Evolutionary conservation across 2,329 filamentous ascomycete species (phyloP), one percentile per base, ranked within the genome.

Genomic region (Colletotrichum acutatum): DNA sequence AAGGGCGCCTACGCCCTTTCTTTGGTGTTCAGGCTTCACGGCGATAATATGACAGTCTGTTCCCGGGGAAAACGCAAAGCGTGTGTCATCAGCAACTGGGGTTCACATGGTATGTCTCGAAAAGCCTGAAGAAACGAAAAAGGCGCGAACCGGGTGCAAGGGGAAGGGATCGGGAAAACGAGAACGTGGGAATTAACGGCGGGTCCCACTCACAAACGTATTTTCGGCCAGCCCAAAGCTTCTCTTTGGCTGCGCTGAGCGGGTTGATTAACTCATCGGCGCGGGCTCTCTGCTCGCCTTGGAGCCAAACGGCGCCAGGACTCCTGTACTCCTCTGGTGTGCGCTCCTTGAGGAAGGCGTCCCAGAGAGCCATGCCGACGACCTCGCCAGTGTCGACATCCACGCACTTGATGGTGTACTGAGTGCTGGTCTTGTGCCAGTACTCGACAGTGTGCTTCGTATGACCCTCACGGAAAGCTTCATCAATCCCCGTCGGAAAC

Each of bases 331-430:
- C 84, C 71, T 84, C 83, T 6, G 81, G 79, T 9, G 79, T 78
- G 28, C 83, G 77, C 75, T 81, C 77, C 26, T 76, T 74, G 64
- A 85, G 70, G 74, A 84, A 85, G 6, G 85, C 79, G 69, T 88
- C 84, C 75, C 82, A 83, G 22, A 87, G 80, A 2, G 81, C 84
- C 83, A 88, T 87, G 61, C 86, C 86, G 26, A 86, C 79, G 46
- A 87, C 82, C 34, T 83, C 80, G 16, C 82, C 82, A 0, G 81
- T 84, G 4, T 80, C 79, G 7, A 80, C 82, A 74, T 88, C 85
- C 30, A 87, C 79, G 60, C 82, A 85, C 77, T 88, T 88, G 73
- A 84, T 78, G 11, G 85, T 87, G 76, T 86, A 85, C 71, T 87
- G 85, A 9, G 78, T 78, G 14, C 79, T 77, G 66, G 78, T 82